Conservation (phyloP, 805 yeast genomes). For the Starmerella gropengiesseri region DNA sequence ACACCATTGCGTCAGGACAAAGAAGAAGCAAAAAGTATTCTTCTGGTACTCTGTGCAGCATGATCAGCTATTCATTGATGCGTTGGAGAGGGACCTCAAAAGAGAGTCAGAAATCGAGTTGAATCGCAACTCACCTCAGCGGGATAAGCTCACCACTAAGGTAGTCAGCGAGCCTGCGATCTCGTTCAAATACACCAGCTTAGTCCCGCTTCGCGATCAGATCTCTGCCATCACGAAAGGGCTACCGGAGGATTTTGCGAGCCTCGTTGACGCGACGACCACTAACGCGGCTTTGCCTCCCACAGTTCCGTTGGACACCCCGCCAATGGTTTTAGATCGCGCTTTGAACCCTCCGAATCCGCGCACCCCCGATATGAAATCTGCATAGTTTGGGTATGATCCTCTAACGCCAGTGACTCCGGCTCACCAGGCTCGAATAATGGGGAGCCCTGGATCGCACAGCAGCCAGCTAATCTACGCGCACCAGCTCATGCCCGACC, state of each 20-base stretch:
- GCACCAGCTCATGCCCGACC: too few relatives aligned
- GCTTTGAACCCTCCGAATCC: too few relatives aligned
- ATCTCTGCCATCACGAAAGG: constrained; percentile 13
- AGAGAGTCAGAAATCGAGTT: constrained; percentile 6
- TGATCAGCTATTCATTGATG: constrained; percentile 82
- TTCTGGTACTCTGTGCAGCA: constrained; percentile 97
- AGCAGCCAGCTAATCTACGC: too few relatives aligned
- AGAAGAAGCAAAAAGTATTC: constrained; percentile 91
- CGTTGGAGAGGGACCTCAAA: constrained; percentile 72
- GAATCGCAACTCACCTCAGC: constrained; percentile 11
- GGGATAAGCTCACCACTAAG: constrained; percentile 42
- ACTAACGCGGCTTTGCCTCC: neutral
- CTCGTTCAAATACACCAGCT: constrained; percentile 51
- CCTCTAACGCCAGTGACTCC: neutral
- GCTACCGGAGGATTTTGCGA: neutral
- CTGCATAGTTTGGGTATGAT: too few relatives aligned
- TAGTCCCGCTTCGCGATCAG: constrained; percentile 30
- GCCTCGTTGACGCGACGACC: neutral
- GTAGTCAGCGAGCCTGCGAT: constrained; percentile 67
- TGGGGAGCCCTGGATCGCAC: too few relatives aligned
- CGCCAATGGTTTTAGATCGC: neutral
- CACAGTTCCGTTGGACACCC: neutral
- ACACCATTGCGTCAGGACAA: constrained; percentile 80
- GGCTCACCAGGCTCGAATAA: too few relatives aligned
- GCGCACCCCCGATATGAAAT: too few relatives aligned